phyloP scores from a whole-genome alignment of 2,329 filamentous ascomycete species.

The Colletotrichum melonis region DNA sequence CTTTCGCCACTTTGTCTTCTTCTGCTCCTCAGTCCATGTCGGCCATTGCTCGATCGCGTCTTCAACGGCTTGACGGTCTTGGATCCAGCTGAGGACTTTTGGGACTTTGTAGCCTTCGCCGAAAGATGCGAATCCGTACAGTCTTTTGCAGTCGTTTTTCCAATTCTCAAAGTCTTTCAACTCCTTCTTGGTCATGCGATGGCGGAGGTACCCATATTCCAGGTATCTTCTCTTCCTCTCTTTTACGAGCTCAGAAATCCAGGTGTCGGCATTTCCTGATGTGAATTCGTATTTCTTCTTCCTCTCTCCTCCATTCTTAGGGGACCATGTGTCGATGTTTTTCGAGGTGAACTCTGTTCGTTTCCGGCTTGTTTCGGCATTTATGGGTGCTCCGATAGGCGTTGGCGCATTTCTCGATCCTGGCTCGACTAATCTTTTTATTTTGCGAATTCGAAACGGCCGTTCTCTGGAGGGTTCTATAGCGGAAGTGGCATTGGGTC shows the following conservation, averaged over 20 bases:
- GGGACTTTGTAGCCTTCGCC: not conserved
- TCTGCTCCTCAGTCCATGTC: constrained; percentile 6
- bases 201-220: constrained; percentile 34
- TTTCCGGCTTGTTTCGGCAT: not conserved
- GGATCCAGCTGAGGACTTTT: constrained; percentile 40
- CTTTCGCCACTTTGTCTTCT: constrained; percentile 43
- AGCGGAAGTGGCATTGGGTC: not conserved
- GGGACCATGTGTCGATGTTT: not conserved
- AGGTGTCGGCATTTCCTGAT: not conserved
- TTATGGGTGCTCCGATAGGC: not conserved
- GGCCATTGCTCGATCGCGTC: constrained; percentile 40
- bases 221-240: constrained; percentile 35
- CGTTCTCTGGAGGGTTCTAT: not conserved
- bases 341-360: not conserved
- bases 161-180: constrained; percentile 28
- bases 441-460: not conserved
- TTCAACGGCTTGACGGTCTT: constrained; percentile 42
- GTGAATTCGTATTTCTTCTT: not conserved
- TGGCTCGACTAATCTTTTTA: not conserved
- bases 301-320: not conserved
- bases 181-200: constrained; percentile 19
- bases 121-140: not conserved
- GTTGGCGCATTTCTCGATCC: not conserved
- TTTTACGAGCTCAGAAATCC: not conserved
- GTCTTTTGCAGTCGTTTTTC: constrained; percentile 28